phyloP scores from a whole-genome alignment of 2,329 filamentous ascomycete genomes.

The Colletotrichum musae region DNA sequence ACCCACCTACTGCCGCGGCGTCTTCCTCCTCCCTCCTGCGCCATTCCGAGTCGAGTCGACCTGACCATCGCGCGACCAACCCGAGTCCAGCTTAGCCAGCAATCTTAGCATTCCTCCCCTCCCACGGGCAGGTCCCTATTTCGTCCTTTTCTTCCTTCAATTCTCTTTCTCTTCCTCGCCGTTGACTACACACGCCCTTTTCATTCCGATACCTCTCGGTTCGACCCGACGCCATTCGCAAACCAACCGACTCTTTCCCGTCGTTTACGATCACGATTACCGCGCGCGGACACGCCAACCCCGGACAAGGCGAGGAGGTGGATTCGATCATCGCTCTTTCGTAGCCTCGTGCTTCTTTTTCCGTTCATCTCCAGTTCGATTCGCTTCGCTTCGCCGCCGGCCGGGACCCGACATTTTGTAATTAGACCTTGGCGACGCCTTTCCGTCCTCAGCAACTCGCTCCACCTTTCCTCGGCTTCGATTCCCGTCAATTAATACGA shows the following conservation, averaged over 20 bases:
- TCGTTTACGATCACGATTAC: constrained; percentile 40
- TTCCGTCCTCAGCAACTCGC: constrained; percentile 18
- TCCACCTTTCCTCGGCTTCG: constrained; percentile 35
- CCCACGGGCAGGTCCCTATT: constrained; percentile 52
- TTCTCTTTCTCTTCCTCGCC: constrained; percentile 22
- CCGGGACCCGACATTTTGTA: constrained; percentile 41
- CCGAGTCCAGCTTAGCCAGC: constrained; percentile 36
- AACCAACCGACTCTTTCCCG: constrained; percentile 14
- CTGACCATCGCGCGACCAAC: constrained; percentile 39
- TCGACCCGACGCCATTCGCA: constrained; percentile 35
- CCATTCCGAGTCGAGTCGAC: constrained; percentile 40
- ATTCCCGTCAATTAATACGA: constrained; percentile 33
- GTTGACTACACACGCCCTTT: constrained; percentile 11
- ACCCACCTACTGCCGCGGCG: constrained; percentile 32
- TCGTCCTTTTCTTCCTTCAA: constrained; percentile 39
- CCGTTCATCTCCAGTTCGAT: constrained; percentile 9
- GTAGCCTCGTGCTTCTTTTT: constrained; percentile 32
- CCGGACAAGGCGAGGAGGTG: constrained; percentile 28
- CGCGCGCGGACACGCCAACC: constrained; percentile 16
- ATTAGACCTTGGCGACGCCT: constrained; percentile 40
- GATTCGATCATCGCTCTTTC: constrained; percentile 27
- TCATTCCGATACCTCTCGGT: constrained; percentile 40
- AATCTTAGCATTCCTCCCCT: constrained; percentile 44
- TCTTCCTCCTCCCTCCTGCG: constrained; percentile 38
- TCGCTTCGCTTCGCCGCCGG: constrained; percentile 43